Evolutionary conservation across 257 asterid genomes (phyloP), one percentile per base, ranked within the genome.

Genomic region (Solanum etuberosum): DNA sequence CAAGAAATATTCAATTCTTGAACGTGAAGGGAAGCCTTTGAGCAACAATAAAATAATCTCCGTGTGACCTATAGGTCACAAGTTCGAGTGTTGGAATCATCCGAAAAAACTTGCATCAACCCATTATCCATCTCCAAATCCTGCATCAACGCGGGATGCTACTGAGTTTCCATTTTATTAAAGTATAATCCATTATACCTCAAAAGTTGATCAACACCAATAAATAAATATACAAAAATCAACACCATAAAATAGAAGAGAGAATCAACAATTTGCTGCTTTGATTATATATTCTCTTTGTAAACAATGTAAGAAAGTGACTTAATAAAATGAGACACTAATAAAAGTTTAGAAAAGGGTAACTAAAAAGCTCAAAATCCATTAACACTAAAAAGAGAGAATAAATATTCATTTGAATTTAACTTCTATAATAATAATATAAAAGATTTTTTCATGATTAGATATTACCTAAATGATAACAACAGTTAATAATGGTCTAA

Each of bases 91-190:
- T 6, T 16, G 61, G 0, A 51, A 16, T 51, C 23, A 51, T 51
- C 1, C 1, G 8, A 16, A 51, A 51, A 51, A 16, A 16, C 4
- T 51, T 2, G 23, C 9, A 1, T 51, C 23, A 51, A 6, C 1
- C 61, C 23, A 16, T 51, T 51, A 51, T 16, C 23, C 23, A 5
- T 51, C 9, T 16, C 23, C 61, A 0, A 51, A 51, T 51, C 9
- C 4, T 51, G 0, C 3, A 2, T 16, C 23, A 51, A 51, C 3
- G 4, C 0, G 9, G 21, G 4, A 51, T 51, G 23, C 23, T 16
- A 16, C 1, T 16, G 4, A 51, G 4, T 51, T 51, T 0, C 1
- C 1, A 2, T 51, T 51, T 51, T 0, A 51, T 51, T 16, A 18
- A 51, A 51, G 0, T 51, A 7, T 51, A 16, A 51, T 51, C 23